phyloP scores from a whole-genome alignment of 2,329 filamentous ascomycete species.

The Lasiodiplodia hormozganensis region DNA sequence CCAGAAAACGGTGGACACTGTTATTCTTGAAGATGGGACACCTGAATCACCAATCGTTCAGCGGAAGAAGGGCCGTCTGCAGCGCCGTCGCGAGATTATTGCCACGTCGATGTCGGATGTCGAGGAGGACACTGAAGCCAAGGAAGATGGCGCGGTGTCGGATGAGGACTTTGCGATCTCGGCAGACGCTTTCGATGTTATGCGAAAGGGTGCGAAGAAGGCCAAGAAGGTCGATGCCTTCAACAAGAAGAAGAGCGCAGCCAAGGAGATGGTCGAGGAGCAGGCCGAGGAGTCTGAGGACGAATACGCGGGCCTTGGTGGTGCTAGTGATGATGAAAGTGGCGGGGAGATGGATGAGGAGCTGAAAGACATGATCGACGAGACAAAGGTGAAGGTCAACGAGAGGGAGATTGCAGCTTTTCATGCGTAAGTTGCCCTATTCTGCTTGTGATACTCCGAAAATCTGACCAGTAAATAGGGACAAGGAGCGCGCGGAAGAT shows the following conservation, averaged over 20 bases:
- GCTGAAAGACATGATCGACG: slow-evolving; percentile 88
- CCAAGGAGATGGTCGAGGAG: slow-evolving; percentile 84
- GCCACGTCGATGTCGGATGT: slow-evolving; percentile 54
- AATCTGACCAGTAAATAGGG: slow-evolving; percentile 55
- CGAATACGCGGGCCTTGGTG: slow-evolving; percentile 93
- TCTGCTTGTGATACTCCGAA: neutral
- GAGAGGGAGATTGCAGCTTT: slow-evolving; percentile 84
- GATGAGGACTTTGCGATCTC: slow-evolving; percentile 47
- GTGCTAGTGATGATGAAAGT: slow-evolving; percentile 84
- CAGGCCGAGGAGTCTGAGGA: slow-evolving; percentile 98
- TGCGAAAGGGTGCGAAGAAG: slow-evolving; percentile 69
- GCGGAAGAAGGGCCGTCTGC: slow-evolving; percentile 65
- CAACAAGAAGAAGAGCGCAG: slow-evolving; percentile 85
- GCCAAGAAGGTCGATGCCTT: slow-evolving; percentile 62
- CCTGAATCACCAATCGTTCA: slow-evolving; percentile 70
- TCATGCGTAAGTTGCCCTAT: slow-evolving; percentile 73
- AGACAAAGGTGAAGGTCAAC: slow-evolving; percentile 76
- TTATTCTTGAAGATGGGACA: slow-evolving; percentile 56
- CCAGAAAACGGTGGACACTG: slow-evolving; percentile 69
- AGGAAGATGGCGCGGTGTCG: slow-evolving; percentile 25
- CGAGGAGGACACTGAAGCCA: slow-evolving; percentile 48
- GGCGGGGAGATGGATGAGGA: slow-evolving; percentile 76
- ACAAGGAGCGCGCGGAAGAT: slow-evolving; percentile 79
- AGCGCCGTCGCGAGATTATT: slow-evolving; percentile 49
- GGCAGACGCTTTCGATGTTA: slow-evolving; percentile 69